These are phyloP conservation scores for Evernia prunastri DNA, from an alignment of 495 filamentous ascomycete genomes.

Conservation along the genomic window DNA sequence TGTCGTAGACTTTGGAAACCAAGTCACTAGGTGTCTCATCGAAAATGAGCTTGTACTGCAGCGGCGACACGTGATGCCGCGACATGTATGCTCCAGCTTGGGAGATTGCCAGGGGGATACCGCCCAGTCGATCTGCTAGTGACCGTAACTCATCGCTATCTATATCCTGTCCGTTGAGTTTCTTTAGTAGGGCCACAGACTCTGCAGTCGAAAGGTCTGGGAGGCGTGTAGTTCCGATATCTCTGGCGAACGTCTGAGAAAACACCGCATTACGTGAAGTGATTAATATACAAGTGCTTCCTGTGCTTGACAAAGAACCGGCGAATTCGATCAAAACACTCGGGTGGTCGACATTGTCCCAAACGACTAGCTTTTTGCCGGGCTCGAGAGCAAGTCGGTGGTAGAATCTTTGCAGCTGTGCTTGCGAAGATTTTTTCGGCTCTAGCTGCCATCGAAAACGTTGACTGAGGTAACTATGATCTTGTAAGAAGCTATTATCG, in stretches of 20 bases:
- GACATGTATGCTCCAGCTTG: not conserved
- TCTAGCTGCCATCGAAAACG: not conserved
- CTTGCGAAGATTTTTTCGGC: conserved; percentile 1
- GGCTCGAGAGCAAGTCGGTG: conserved; percentile 4
- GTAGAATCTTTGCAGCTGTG: conserved; percentile 7
- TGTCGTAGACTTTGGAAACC: not conserved
- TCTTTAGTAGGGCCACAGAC: conserved; percentile 8
- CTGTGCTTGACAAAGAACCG: conserved; percentile 1
- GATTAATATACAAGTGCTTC: conserved; percentile 2
- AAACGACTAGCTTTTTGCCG: conserved; percentile 5
- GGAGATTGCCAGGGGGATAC: not conserved
- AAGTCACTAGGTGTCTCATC: not conserved
- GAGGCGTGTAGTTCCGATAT: conserved; percentile 2
- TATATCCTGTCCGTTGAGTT: not conserved
- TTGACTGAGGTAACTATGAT: conserved; percentile 4
- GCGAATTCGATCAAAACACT: conserved; percentile 3
- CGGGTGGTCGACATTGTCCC: conserved; percentile 9
- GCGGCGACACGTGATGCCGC: not conserved
- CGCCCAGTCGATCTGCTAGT: not conserved
- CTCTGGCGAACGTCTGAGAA: conserved; percentile 2
- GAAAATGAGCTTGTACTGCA: not conserved
- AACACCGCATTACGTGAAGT: not conserved
- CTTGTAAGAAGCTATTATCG: conserved; percentile 8
- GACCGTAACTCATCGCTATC: not conserved
- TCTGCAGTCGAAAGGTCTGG: conserved; percentile 5